These are phyloP conservation scores for Septoria petroselini DNA, from an alignment of 2,329 filamentous ascomycete genomes.

Conservation along the genomic window DNA sequence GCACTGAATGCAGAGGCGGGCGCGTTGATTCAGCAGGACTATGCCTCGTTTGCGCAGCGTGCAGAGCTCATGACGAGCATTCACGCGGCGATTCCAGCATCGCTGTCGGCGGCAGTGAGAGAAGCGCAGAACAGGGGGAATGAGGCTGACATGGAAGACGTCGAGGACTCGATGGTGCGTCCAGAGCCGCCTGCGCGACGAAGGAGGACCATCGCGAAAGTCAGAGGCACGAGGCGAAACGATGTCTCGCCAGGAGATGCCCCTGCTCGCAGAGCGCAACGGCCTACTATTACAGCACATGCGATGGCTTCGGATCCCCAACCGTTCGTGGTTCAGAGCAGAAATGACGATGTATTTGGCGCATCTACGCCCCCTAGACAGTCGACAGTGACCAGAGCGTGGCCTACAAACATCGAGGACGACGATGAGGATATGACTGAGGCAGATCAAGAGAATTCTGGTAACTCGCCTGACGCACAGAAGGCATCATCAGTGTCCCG, in stretches of 20 bases:
- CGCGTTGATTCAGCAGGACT: conserved; percentile 58
- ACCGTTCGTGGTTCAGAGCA: conserved; percentile 29
- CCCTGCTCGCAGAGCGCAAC: conserved; percentile 19
- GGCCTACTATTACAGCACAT: conserved; percentile 4
- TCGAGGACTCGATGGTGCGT: conserved; percentile 18
- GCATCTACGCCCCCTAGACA: conserved; percentile 3
- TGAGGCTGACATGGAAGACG: conserved; percentile 28
- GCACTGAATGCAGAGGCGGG: conserved; percentile 62
- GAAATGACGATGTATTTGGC: conserved; percentile 28
- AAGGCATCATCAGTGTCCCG: conserved; percentile 34
- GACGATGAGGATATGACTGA: conserved; percentile 39
- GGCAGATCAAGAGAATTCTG: conserved; percentile 51
- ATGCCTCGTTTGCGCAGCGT: conserved; percentile 54
- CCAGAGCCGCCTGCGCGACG: conserved; percentile 28
- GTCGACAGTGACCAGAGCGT: neutral
- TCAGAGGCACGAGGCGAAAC: conserved; percentile 26
- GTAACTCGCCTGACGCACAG: conserved; percentile 41
- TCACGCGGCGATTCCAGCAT: conserved; percentile 54
- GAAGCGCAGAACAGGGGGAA: conserved; percentile 55
- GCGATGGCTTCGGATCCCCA: conserved; percentile 12
- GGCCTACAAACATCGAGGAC: conserved; percentile 20
- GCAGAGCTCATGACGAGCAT: conserved; percentile 62
- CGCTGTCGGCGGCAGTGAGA: conserved; percentile 45
- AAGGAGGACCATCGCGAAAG: conserved; percentile 32
- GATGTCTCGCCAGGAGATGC: conserved; percentile 30